phyloP scores from a whole-genome alignment of 495 filamentous ascomycete species.

The Apiosordaria backusii region DNA sequence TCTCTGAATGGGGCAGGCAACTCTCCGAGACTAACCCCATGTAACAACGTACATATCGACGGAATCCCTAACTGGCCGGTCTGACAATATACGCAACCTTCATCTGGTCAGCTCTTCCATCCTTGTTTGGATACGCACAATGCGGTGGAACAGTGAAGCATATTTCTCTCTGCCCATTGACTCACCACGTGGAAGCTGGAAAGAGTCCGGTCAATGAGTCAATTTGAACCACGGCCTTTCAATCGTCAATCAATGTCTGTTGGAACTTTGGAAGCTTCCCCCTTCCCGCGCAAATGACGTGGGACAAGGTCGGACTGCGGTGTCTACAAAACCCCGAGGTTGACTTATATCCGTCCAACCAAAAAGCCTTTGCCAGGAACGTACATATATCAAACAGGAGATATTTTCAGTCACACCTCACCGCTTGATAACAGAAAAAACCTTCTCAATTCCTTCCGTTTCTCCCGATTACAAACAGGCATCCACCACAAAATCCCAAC shows the following conservation, averaged over 20 bases:
- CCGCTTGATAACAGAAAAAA: background rate
- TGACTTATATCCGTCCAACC: background rate
- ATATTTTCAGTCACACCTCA: background rate
- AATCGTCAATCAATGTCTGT: background rate
- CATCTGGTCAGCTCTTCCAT: background rate
- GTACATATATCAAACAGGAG: background rate
- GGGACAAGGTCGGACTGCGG: background rate
- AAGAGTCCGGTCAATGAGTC: background rate
- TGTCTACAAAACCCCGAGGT: background rate
- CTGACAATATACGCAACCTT: background rate
- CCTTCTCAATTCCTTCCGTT: background rate
- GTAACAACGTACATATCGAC: background rate
- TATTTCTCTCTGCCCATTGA: background rate
- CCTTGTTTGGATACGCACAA: background rate
- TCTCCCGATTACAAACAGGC: background rate
- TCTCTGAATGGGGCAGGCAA: background rate
- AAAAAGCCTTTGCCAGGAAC: background rate
- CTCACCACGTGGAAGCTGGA: background rate
- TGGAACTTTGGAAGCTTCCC: background rate
- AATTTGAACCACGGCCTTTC: background rate
- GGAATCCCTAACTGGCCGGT: background rate
- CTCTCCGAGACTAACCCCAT: background rate
- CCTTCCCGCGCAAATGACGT: background rate
- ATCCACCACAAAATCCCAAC: background rate
- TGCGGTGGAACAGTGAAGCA: background rate